Percentiles rank a stretch among this genome's conserved stretches.
Evolutionary conservation across 306 rosid species (phyloP).

Genomic region (Lithocarpus polystachyus): DNA sequence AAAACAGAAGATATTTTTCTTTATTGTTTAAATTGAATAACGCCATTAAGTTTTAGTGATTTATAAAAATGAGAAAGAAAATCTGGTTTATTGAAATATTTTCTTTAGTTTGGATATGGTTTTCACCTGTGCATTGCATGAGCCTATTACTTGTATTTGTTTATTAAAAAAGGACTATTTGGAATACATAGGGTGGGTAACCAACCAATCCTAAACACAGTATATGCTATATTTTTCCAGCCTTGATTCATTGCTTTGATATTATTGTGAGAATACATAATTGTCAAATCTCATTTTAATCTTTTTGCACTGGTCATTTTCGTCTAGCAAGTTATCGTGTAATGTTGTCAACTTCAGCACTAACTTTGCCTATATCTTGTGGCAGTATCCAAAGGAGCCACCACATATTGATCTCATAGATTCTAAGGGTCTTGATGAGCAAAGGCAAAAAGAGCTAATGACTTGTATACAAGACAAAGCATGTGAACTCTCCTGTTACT

Average conservation of each 20-base stretch:
- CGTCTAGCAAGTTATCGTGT: neutral
- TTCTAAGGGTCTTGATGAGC: conserved; percentile 66
- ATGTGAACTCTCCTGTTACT: conserved; percentile 48
- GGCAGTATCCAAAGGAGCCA: conserved; percentile 68
- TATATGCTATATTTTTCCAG: too few species aligned
- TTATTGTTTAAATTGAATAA: too few species aligned
- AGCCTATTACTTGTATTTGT: too few species aligned
- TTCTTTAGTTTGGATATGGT: too few species aligned
- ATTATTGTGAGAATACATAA: neutral
- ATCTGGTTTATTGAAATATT: too few species aligned
- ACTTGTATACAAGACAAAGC: conserved; percentile 49
- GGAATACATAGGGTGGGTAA: too few species aligned
- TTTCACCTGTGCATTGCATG: too few species aligned
- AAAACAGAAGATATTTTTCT: neutral
- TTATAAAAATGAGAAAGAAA: neutral
- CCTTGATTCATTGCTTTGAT: neutral
- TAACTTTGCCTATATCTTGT: conserved; percentile 5
- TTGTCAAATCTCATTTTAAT: conserved; percentile 9
- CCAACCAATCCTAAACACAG: too few species aligned
- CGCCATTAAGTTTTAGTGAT: neutral
- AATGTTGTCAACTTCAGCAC: conserved; percentile 10
- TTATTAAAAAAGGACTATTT: too few species aligned
- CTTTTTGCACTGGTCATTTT: neutral
- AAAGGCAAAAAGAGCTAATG: conserved; percentile 46
- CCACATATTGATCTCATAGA: conserved; percentile 57